Percentiles rank a stretch among this genome's conserved stretches.
phyloP scores from a whole-genome alignment of 2,329 filamentous ascomycete species.

The Beauveria sp. region DNA sequence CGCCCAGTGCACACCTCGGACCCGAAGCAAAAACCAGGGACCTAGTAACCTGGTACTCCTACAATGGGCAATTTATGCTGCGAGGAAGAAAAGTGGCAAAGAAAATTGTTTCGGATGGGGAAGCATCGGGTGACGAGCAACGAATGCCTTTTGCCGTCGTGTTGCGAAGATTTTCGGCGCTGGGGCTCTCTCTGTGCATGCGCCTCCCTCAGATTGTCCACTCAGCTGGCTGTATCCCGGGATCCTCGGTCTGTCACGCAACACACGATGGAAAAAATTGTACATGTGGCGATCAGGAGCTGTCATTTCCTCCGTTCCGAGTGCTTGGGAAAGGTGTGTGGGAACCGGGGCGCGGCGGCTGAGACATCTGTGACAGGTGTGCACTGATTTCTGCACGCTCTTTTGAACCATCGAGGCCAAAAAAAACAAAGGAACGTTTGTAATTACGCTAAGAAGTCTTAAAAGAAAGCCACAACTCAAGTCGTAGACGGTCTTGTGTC shows the following conservation, averaged over 20 bases:
- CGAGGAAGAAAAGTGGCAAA: neutral
- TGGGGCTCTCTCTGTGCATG: neutral
- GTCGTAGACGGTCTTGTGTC: neutral
- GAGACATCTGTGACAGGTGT: slow-evolving; percentile 4
- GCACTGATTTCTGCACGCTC: neutral
- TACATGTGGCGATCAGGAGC: neutral
- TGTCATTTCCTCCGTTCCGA: slow-evolving; percentile 8
- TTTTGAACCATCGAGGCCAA: neutral
- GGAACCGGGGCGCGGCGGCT: neutral
- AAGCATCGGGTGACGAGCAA: slow-evolving; percentile 1
- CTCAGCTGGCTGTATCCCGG: neutral
- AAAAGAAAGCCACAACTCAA: neutral
- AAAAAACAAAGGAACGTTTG: neutral
- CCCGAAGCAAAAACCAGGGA: neutral
- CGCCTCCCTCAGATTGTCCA: neutral
- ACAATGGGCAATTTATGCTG: neutral
- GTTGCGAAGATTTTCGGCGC: slow-evolving; percentile 4
- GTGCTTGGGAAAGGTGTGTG: neutral
- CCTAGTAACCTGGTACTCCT: neutral
- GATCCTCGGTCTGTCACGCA: slow-evolving; percentile 6
- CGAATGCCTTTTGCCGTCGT: neutral
- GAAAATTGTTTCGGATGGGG: neutral
- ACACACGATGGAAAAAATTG: neutral
- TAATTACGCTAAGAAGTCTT: neutral
- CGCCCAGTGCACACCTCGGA: neutral